Evolutionary conservation across 768 basidiomycete genomes (phyloP).

Genomic region (Termitomyces sp.): DNA sequence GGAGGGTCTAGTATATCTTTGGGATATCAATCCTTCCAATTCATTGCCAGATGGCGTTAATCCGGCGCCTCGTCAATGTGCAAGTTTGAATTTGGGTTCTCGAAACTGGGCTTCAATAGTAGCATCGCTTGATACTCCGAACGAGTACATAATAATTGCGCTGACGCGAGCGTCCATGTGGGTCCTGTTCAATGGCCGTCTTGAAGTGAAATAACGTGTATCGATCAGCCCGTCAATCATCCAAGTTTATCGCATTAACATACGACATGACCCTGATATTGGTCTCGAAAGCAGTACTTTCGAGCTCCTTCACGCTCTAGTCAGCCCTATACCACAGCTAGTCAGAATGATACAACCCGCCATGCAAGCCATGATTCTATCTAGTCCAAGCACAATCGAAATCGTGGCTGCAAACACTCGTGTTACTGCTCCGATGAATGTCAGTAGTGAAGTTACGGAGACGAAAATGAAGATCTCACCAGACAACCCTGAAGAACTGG

Average conservation of each 20-base stretch:
- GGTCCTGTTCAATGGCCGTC: not conserved
- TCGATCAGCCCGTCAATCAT: constrained; percentile 13
- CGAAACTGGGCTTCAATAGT: constrained; percentile 9
- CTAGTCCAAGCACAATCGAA: constrained; percentile 23
- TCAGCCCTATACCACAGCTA: constrained; percentile 17
- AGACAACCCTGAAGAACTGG: constrained; percentile 28
- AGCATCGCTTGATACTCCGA: constrained; percentile 6
- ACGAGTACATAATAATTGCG: constrained; percentile 18
- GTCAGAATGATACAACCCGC: constrained; percentile 30
- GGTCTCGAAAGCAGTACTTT: constrained; percentile 5
- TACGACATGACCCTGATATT: not conserved
- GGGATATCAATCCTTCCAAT: constrained; percentile 26
- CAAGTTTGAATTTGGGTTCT: constrained; percentile 7
- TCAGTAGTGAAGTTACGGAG: not conserved
- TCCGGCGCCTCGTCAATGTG: constrained; percentile 4
- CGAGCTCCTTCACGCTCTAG: constrained; percentile 14
- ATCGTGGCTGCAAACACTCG: constrained; percentile 18
- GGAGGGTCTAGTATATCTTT: constrained; percentile 35
- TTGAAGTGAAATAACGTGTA: not conserved
- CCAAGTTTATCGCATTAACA: constrained; percentile 3
- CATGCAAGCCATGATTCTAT: constrained; percentile 25
- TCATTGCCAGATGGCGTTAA: not conserved
- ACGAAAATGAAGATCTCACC: constrained; percentile 4
- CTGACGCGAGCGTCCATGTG: constrained; percentile 20
- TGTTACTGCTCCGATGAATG: constrained; percentile 9